phyloP scores from a whole-genome alignment of 2,329 filamentous ascomycete species.

The Fusarium globosum region DNA sequence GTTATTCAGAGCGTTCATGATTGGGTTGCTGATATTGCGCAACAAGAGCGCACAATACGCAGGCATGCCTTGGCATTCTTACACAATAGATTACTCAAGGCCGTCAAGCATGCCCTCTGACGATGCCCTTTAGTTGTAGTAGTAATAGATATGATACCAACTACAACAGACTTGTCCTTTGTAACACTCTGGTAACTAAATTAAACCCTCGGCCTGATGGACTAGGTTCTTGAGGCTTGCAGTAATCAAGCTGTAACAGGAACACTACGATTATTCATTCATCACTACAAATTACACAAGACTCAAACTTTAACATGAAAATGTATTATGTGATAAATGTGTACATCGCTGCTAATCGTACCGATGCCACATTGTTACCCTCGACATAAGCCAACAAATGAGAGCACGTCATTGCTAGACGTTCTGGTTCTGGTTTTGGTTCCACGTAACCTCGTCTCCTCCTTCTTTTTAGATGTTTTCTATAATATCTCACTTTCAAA shows the following conservation, averaged over 20 bases:
- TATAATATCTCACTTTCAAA: conserved; percentile 10
- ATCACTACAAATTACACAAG: background rate
- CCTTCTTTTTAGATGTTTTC: conserved; percentile 32
- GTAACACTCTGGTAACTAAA: background rate
- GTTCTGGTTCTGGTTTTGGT: conserved; percentile 34
- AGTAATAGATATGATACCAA: conserved; percentile 46
- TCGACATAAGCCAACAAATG: conserved; percentile 39
- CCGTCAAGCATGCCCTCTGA: conserved; percentile 33
- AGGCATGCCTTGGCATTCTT: conserved; percentile 30
- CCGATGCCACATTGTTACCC: conserved; percentile 28
- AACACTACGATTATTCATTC: background rate
- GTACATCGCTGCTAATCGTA: conserved; percentile 25
- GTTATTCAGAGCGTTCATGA: conserved; percentile 37
- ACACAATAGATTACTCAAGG: conserved; percentile 39
- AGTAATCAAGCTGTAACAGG: background rate
- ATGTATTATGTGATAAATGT: conserved; percentile 39
- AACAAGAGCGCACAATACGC: conserved; percentile 24
- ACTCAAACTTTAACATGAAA: conserved; percentile 29
- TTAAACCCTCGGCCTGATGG: background rate
- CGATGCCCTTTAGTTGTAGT: conserved; percentile 43
- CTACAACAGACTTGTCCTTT: background rate
- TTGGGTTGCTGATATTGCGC: conserved; percentile 28
- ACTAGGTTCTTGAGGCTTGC: background rate
- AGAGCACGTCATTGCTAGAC: conserved; percentile 38
- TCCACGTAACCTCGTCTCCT: conserved; percentile 18